Evolutionary conservation across 2,329 filamentous ascomycete genomes (phyloP), one percentile per base, ranked within the genome.

Genomic region (Thielaviopsis euricoi): DNA sequence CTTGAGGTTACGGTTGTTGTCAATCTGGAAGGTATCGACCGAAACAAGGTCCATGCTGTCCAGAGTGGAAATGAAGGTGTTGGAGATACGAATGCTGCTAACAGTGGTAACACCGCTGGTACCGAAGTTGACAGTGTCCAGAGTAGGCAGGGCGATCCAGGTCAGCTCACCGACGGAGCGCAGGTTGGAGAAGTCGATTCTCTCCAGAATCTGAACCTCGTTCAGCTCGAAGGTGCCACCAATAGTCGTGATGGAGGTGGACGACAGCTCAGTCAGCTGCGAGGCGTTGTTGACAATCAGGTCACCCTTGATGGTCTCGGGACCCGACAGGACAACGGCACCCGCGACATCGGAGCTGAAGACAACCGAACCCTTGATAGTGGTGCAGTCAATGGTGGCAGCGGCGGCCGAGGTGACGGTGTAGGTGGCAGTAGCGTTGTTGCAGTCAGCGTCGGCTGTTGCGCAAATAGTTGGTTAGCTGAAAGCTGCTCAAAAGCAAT

Each of bases 1-100:
- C 68, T 79, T 81, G 65, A 98, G 78, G 68, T 85, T 84, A 62
- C 74, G 75, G 82, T 97, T 97, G 83, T 95, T 95, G 79, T 87
- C 85, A 72, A 98, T 85, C 70, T 87, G 76, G 69, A 98, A 80
- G 64, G 74, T 77, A 59, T 80, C 78, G 57, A 89, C 83, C n/a
- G 78, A 77, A 62, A 81, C 72, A 63, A 97, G 77, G 69, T 89
- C 86, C 69, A 98, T 86, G 67, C 89, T 89, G 64, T 84, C 77
- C 61, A 98, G 80, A 63, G 79, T 82, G 69, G 75, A 79, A 65
- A 98, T 80, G 71, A 84, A 82, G 55, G 93, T 98, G 76, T 98
- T 93, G 72, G 82, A 80, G 69, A 98, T 90, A 64, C 74, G 72
- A 64, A 98, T 79, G 62, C 74, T 78, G 63, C 73, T 74, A 61